Percentiles rank a stretch among this genome's conserved stretches.
phyloP scores from a whole-genome alignment of 805 yeast genomes.

The Lipomyces starkeyi region DNA sequence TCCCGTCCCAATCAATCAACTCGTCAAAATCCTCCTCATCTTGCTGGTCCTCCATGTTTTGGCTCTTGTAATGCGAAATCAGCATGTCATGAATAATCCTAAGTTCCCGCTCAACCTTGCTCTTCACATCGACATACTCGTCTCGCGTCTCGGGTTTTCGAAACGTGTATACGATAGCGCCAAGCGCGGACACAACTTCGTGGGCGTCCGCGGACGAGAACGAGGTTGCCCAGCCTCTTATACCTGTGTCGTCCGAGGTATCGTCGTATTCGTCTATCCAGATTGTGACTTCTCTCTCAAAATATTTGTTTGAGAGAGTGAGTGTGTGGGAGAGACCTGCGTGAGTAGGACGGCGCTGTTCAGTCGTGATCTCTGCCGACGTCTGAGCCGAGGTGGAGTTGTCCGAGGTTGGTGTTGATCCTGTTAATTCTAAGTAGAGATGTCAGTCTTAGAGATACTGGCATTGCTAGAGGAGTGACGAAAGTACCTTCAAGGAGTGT shows the following conservation, averaged over 20 bases:
- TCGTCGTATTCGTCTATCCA: constrained; percentile 47
- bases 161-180: constrained; percentile 47
- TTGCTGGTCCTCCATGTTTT: constrained; percentile 29
- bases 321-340: constrained; percentile 43
- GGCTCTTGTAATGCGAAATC: constrained; percentile 15
- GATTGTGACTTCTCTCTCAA: constrained; percentile 45
- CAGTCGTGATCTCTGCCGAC: neutral
- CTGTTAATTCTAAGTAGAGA: constrained; percentile 42
- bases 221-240: constrained; percentile 44
- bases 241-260: constrained; percentile 31
- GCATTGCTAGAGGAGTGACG: neutral
- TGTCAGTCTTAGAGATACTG: neutral
- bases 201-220: constrained; percentile 46
- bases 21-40: constrained; percentile 40
- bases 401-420: constrained; percentile 36
- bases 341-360: constrained; percentile 33
- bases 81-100: constrained; percentile 27
- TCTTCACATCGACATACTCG: constrained; percentile 27
- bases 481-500: constrained; percentile 42
- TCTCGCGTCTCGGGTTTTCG: constrained; percentile 21
- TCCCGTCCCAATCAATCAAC: constrained; percentile 34
- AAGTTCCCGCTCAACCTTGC: constrained; percentile 27
- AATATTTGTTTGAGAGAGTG: constrained; percentile 45
- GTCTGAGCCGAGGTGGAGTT: neutral
- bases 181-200: constrained; percentile 49